Evolutionary conservation across 2,329 filamentous ascomycete species (phyloP), one percentile per base, ranked within the genome.

Genomic region (Penicillium sp.): DNA sequence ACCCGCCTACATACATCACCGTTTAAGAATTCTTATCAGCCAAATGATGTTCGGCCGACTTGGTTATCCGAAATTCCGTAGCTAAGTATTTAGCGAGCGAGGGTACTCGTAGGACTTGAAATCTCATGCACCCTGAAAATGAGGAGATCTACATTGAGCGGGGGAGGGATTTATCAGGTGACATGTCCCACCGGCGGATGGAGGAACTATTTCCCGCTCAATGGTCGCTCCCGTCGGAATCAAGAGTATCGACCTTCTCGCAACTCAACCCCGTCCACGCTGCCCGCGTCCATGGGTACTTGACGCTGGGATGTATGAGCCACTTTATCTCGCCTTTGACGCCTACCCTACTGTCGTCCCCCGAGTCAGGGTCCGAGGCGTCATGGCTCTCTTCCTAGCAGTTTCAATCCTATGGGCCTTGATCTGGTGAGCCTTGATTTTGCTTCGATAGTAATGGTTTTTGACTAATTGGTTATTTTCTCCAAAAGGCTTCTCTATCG

Each of bases 401-500:
- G 68, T 73, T 51, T 74, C 75, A 52, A 80, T 81, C 48, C 67
- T 81, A 24, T 78, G 77, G 73, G 77, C 79, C 28, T 68, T 81
- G 66, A 73, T 76, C 62, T 81, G 79, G 79, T 80, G 59, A 66
- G 72, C 63, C 29, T 39, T 16, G 3, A 45, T 19, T 11, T 39
- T 44, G 34, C 10, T 16, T 31, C 19, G 23, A 28, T 18, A 28
- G 24, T 14, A 6, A 19, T 23, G 0, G 8, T 19, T 6, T 24
- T 11, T 19, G 10, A 21, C 47, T 50, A 21, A 50, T 19, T 11
- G 8, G 21, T 5, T 28, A 5, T 42, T 8, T 3, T 16, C 7
- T 23, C 7, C 9, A 21, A 29, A 61, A 94, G 91, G 91, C 83
- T 96, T 57, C 81, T 92, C 55, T 89, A 90, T 72, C 88, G 94